phyloP scores from a whole-genome alignment of 345 rosid species.

The Trapa bicornis region DNA sequence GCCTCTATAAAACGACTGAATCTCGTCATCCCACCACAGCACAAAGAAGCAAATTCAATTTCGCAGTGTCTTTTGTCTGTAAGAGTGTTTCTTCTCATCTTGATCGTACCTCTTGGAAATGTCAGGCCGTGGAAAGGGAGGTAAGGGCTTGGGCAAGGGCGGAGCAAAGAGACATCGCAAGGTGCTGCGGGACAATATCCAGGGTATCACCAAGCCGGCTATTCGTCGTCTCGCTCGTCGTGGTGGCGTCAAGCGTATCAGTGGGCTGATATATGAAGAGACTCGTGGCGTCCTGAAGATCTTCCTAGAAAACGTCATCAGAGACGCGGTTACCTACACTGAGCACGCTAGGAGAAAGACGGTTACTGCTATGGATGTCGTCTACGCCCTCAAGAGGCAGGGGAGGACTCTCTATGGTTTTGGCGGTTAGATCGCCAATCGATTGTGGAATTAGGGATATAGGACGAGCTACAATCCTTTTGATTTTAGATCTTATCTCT shows the following conservation, averaged over 20 bases:
- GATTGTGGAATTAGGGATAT: background rate
- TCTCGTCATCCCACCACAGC: background rate
- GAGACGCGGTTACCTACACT: constrained; percentile 30
- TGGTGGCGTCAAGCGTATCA: constrained; percentile 46
- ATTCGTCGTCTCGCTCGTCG: constrained; percentile 39
- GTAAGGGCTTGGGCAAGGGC: constrained; percentile 51
- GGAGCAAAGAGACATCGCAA: constrained; percentile 48
- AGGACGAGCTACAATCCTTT: background rate
- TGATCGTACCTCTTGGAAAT: constrained; percentile 6
- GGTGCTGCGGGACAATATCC: constrained; percentile 48
- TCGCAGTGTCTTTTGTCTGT: no score
- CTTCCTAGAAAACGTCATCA: constrained; percentile 41
- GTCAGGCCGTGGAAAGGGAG: constrained; percentile 59
- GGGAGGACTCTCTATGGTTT: constrained; percentile 33
- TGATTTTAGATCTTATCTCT: constrained; percentile 12
- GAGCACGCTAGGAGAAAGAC: constrained; percentile 36
- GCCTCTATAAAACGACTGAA: background rate
- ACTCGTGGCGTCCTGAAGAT: constrained; percentile 45
- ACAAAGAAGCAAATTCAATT: no score
- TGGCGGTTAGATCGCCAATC: constrained; percentile 15
- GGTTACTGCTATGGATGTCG: constrained; percentile 37
- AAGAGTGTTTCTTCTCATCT: background rate
- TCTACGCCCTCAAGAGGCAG: constrained; percentile 32
- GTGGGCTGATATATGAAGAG: constrained; percentile 45
- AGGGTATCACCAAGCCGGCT: constrained; percentile 43